Conservation (phyloP, 164 flowering plant genomes). For the Macadamia tetraphylla region DNA sequence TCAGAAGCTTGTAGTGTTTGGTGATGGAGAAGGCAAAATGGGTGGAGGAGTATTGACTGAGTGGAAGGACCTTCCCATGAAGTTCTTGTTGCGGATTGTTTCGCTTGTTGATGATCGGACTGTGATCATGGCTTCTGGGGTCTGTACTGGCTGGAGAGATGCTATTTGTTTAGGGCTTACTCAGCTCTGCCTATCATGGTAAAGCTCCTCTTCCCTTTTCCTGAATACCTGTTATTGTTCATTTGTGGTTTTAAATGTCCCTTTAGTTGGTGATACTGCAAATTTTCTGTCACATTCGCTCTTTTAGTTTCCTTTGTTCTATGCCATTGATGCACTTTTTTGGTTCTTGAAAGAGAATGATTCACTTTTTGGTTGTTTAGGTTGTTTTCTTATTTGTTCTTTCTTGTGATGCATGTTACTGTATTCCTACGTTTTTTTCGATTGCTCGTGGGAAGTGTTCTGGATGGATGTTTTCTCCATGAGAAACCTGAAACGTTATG, state of each 20-base stretch:
- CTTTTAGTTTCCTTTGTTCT: background rate
- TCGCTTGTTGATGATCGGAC: constrained; percentile 82
- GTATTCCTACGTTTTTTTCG: too few species aligned
- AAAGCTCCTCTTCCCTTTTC: constrained; percentile 8
- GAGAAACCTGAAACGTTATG: too few species aligned
- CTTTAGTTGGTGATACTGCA: too few species aligned
- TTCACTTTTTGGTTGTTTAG: background rate
- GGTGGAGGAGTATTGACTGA: constrained; percentile 38
- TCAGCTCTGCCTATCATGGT: constrained; percentile 82
- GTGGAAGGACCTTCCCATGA: constrained; percentile 98
- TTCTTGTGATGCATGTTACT: background rate
- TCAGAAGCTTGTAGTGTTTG: constrained; percentile 52
- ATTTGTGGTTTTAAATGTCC: background rate
- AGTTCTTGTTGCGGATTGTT: constrained; percentile 74
- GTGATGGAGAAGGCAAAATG: constrained; percentile 23
- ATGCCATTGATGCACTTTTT: background rate
- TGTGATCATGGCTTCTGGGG: constrained; percentile 71
- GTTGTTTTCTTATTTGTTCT: too few species aligned
- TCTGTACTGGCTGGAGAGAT: constrained; percentile 98
- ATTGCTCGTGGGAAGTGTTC: background rate
- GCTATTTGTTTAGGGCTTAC: constrained; percentile 74
- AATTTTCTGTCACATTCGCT: background rate
- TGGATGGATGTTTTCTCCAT: constrained; percentile 10
- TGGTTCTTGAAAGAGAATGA: background rate
- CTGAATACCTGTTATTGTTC: background rate